Evolutionary conservation across 139 green algal genomes (phyloP).

Genomic region (Coccomyxa sp.): DNA sequence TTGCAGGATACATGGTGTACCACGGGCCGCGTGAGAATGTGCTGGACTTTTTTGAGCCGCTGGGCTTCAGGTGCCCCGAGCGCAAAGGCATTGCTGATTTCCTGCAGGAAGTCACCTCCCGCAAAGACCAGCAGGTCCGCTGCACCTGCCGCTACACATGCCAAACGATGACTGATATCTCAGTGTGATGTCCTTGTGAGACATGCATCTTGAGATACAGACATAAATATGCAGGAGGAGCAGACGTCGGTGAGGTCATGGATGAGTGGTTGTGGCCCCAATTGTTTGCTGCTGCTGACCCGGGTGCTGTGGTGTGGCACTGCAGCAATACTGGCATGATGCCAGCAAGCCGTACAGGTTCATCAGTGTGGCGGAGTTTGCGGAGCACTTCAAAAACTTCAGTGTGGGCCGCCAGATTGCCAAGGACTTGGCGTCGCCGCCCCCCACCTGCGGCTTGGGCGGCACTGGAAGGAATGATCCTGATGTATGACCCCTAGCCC

Average conservation of each 20-base stretch:
- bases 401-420: background rate
- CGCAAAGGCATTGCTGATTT: slow-evolving; percentile 58
- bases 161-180: background rate
- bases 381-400: slow-evolving; percentile 24
- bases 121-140: slow-evolving; percentile 38
- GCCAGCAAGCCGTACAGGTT: slow-evolving; percentile 11
- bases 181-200: background rate
- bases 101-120: slow-evolving; percentile 58
- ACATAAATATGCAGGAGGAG: too few species aligned
- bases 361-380: slow-evolving; percentile 14
- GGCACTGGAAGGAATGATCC: background rate
- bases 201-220: background rate
- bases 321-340: slow-evolving; percentile 25
- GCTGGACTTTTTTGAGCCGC: slow-evolving; percentile 45
- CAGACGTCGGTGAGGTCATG: too few species aligned
- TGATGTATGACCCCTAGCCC: background rate
- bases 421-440: background rate
- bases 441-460: background rate
- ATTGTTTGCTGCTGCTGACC: slow-evolving; percentile 7
- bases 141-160: background rate
- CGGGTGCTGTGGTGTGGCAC: background rate
- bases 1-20: slow-evolving; percentile 42
- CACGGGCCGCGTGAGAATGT: slow-evolving; percentile 36
- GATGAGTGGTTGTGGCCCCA: background rate
- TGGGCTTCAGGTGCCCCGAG: slow-evolving; percentile 55